phyloP scores from a whole-genome alignment of 768 basidiomycete species.

The Clavaria fumosa region DNA sequence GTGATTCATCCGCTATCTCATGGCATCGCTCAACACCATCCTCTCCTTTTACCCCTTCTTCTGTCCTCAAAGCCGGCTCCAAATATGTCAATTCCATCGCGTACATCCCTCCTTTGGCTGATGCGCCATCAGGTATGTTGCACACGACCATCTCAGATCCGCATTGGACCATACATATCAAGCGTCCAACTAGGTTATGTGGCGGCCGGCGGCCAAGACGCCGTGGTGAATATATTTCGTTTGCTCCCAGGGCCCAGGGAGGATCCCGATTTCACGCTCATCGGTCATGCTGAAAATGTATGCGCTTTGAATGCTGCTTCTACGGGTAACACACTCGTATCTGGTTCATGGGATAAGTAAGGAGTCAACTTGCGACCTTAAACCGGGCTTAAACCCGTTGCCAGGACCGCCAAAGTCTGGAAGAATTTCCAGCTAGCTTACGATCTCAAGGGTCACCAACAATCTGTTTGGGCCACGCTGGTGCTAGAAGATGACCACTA shows the following conservation, averaged over 20 bases:
- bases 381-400: not conserved
- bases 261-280: conserved; percentile 66
- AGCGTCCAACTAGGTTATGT: conserved; percentile 46
- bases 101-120: conserved; percentile 52
- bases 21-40: conserved; percentile 48
- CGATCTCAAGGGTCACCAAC: conserved; percentile 72
- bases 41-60: conserved; percentile 36
- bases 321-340: conserved; percentile 69
- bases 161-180: conserved; percentile 11
- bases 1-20: conserved; percentile 80
- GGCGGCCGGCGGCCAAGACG: conserved; percentile 82
- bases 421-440: conserved; percentile 55
- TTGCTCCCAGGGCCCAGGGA: conserved; percentile 33
- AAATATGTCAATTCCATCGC: conserved; percentile 73
- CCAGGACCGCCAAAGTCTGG: conserved; percentile 91
- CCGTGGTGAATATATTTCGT: conserved; percentile 71
- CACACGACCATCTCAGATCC: too few relatives aligned
- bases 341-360: conserved; percentile 96
- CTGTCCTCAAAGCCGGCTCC: conserved; percentile 46
- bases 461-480: conserved; percentile 89
- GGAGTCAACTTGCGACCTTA: conserved; percentile 14
- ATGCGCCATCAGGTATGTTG: conserved; percentile 50
- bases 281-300: conserved; percentile 86
- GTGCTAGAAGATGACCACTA: conserved; percentile 61
- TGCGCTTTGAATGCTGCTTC: conserved; percentile 65